phyloP scores from a whole-genome alignment of 1,284 basidiomycete species.

The Leucoagaricus sp. region DNA sequence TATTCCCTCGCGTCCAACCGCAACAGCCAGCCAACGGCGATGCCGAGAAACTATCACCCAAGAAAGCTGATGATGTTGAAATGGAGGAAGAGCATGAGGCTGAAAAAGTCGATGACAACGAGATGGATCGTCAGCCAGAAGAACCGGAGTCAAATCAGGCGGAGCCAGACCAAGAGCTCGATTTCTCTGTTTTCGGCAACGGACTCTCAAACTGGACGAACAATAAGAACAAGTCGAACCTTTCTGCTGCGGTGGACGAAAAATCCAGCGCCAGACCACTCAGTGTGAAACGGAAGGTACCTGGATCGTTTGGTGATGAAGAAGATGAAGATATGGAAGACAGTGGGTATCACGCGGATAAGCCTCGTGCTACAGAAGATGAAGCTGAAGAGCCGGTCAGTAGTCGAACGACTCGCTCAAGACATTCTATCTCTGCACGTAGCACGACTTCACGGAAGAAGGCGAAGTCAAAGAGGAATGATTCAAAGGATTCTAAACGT shows the following conservation, averaged over 20 bases:
- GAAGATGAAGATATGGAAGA: constrained; percentile 11
- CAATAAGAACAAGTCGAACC: neutral
- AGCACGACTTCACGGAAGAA: constrained; percentile 24
- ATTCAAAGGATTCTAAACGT: constrained; percentile 24
- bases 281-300: constrained; percentile 11
- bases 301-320: constrained; percentile 11
- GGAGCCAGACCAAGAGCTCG: constrained; percentile 19
- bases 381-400: constrained; percentile 13
- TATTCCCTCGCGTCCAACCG: neutral
- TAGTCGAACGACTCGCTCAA: neutral
- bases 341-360: neutral
- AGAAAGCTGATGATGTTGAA: constrained; percentile 15
- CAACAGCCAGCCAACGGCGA: neutral
- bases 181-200: constrained; percentile 19
- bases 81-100: constrained; percentile 1
- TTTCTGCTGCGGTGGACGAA: neutral
- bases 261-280: no score
- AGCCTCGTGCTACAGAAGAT: no score
- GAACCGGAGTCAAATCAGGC: constrained; percentile 18
- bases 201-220: neutral
- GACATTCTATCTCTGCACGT: constrained; percentile 8
- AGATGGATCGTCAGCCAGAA: neutral
- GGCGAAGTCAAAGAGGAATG: constrained; percentile 21
- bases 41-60: neutral
- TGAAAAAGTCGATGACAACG: constrained; percentile 16